Evolutionary conservation across 805 yeast genomes (phyloP).

Genomic region (Yueomyces sinensis): DNA sequence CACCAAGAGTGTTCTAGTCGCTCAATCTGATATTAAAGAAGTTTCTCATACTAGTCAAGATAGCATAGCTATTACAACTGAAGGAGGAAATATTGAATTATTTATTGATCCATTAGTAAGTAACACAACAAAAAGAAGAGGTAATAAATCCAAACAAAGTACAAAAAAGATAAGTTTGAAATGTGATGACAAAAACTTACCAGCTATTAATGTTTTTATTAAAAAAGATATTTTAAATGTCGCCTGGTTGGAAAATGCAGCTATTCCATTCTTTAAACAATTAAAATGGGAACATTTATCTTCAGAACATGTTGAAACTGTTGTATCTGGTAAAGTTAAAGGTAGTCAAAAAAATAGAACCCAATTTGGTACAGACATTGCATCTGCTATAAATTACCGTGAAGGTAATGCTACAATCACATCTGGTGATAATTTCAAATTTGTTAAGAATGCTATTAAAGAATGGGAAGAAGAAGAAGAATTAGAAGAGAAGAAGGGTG

Average conservation of each 20-base stretch:
- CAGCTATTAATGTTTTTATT: constrained; percentile 21
- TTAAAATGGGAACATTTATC: constrained; percentile 35
- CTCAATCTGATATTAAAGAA: constrained; percentile 46
- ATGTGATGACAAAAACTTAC: constrained; percentile 29
- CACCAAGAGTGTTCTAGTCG: constrained; percentile 47
- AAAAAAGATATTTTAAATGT: constrained; percentile 28
- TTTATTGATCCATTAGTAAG: constrained; percentile 43
- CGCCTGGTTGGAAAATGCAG: constrained; percentile 52
- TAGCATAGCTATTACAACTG: constrained; percentile 40
- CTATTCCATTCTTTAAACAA: constrained; percentile 42
- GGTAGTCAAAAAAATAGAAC: constrained; percentile 4
- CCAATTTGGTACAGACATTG: constrained; percentile 29
- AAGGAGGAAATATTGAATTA: constrained; percentile 61
- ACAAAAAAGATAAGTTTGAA: constrained; percentile 32
- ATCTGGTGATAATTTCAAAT: constrained; percentile 50
- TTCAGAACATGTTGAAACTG: constrained; percentile 27
- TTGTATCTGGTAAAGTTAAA: constrained; percentile 18
- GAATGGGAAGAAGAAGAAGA: constrained; percentile 29
- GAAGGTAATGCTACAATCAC: constrained; percentile 50
- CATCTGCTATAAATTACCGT: constrained; percentile 41
- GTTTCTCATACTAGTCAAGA: constrained; percentile 27
- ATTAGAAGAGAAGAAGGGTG: constrained; percentile 31
- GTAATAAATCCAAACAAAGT: constrained; percentile 38
- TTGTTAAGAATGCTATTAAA: constrained; percentile 32
- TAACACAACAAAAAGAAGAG: constrained; percentile 31